A percentile compares a stretch with the other conserved stretches of the same genome.
These are phyloP conservation scores for Umbelopsis sp. DNA, from an alignment of 192 early-diverging fungal species.

Conservation along the genomic window DNA sequence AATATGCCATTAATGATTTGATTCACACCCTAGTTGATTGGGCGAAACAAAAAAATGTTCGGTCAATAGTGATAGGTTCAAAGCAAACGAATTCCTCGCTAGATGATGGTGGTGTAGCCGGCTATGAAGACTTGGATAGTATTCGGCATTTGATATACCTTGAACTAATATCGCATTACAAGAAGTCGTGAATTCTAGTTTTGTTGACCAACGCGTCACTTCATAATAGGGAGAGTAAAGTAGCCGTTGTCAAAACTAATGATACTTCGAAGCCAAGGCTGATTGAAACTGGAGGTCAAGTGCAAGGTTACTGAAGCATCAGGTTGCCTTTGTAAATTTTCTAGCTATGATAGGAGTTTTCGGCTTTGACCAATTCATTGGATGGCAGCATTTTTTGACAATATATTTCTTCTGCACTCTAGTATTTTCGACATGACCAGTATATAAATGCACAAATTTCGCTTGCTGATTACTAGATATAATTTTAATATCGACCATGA, in stretches of 20 bases:
- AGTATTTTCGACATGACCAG: not conserved
- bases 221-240: not conserved
- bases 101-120: not conserved
- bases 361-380: no score
- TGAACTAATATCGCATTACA: conserved; percentile 11
- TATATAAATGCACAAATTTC: conserved; percentile 19
- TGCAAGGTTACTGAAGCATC: no score
- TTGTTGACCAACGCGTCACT: not conserved
- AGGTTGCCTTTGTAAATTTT: no score
- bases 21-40: not conserved
- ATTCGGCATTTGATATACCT: conserved; percentile 10
- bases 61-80: not conserved
- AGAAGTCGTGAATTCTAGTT: conserved; percentile 12
- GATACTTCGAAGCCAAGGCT: no score
- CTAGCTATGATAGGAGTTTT: no score
- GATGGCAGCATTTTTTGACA: no score
- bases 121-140: conserved; percentile 5
- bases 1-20: conserved; percentile 7
- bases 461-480: not conserved
- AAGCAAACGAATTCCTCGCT: not conserved
- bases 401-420: not conserved
- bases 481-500: conserved; percentile 20
- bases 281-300: no score
- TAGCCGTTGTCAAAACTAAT: not conserved
- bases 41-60: conserved; percentile 10